A percentile compares a stretch with the other conserved stretches of the same genome.
These are phyloP conservation scores for Pythium angustatum DNA, from an alignment of 352 stramenopile species.

Conservation along the genomic window DNA sequence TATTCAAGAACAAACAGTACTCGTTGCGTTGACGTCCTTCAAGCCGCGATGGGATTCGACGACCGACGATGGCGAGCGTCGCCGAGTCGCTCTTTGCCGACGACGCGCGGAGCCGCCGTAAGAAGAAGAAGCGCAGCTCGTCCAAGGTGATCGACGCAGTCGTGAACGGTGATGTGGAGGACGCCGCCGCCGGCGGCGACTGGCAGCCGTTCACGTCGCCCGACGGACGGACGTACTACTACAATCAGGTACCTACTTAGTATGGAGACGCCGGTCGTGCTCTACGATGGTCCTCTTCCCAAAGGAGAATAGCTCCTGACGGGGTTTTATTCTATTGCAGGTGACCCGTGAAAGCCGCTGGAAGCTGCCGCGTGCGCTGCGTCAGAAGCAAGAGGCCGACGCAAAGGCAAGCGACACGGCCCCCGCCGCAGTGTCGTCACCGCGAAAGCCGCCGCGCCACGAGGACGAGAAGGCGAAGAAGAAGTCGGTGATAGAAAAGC, in stretches of 20 bases:
- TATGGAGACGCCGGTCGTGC: too few relatives aligned
- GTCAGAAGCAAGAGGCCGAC: not conserved
- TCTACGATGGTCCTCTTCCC: too few relatives aligned
- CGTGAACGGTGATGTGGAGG: too few relatives aligned
- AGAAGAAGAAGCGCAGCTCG: slow-evolving; percentile 24
- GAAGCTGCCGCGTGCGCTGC: slow-evolving; percentile 41
- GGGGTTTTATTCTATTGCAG: too few relatives aligned
- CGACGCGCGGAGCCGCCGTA: slow-evolving; percentile 14
- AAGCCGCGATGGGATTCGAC: too few relatives aligned
- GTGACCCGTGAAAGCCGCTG: slow-evolving; percentile 62
- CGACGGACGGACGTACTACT: slow-evolving; percentile 64
- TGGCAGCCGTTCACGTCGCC: slow-evolving; percentile 63
- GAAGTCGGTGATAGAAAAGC: not conserved
- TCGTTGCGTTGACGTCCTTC: too few relatives aligned
- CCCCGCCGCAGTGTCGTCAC: not conserved
- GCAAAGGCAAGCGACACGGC: not conserved
- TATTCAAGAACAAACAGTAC: not conserved
- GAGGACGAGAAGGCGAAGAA: not conserved
- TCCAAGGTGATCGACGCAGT: slow-evolving; percentile 12
- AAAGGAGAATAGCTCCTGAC: too few relatives aligned
- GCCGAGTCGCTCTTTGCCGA: slow-evolving; percentile 20
- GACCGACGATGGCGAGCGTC: slow-evolving; percentile 15
- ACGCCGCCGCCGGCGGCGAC: not conserved
- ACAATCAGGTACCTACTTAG: slow-evolving; percentile 44
- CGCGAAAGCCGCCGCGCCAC: not conserved